These are phyloP conservation scores for Polyplosphaeria fusca DNA, from an alignment of 495 filamentous ascomycete species.

Conservation along the genomic window DNA sequence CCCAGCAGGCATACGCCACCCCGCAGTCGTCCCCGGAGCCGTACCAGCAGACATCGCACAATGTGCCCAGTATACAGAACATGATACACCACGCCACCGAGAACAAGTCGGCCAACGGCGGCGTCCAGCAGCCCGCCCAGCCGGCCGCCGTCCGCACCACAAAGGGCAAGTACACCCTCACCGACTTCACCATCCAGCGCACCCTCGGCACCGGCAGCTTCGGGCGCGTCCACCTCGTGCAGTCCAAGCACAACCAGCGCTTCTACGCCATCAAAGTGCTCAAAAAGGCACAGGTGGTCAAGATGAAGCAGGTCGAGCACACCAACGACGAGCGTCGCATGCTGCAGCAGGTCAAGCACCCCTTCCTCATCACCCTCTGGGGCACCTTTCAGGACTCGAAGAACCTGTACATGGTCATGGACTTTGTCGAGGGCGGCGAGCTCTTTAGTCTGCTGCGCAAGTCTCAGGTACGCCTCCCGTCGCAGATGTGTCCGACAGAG, in stretches of 20 bases:
- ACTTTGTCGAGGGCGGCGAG: constrained; percentile 99
- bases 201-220: constrained; percentile 97
- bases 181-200: constrained; percentile 80
- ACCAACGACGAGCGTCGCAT: constrained; percentile 96
- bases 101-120: constrained; percentile 29
- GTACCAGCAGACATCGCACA: constrained; percentile 53
- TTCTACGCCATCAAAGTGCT: constrained; percentile 98
- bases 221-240: constrained; percentile 90
- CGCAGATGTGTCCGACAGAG: neutral
- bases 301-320: constrained; percentile 99
- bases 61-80: constrained; percentile 66
- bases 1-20: constrained; percentile 41
- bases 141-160: constrained; percentile 58
- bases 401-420: constrained; percentile 99
- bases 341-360: constrained; percentile 92
- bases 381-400: constrained; percentile 94
- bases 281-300: constrained; percentile 97
- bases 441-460: constrained; percentile 92
- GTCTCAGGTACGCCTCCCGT: constrained; percentile 71
- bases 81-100: constrained; percentile 57
- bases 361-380: constrained; percentile 96
- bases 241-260: constrained; percentile 93
- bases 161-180: constrained; percentile 95
- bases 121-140: constrained; percentile 11
- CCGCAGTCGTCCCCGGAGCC: constrained; percentile 41